Conservation (phyloP, 257 asterid species). For the Apocynum venetum region DNA sequence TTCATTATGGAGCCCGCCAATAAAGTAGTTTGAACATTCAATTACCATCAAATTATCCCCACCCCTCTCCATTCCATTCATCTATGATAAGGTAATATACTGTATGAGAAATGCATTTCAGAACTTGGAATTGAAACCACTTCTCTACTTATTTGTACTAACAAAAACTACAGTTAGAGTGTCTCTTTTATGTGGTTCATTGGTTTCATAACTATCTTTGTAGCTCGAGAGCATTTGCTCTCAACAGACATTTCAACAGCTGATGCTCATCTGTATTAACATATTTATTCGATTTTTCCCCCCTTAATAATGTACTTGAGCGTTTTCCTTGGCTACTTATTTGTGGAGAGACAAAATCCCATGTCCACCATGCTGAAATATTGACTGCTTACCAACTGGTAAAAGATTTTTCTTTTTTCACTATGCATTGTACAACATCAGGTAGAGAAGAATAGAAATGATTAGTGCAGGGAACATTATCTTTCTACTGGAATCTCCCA, state of each 20-base stretch:
- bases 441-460: constrained; percentile 31
- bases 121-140: constrained; percentile 2
- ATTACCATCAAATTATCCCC: neutral
- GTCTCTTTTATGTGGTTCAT: neutral
- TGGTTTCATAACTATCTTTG: no score
- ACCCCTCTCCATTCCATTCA: neutral
- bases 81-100: no score
- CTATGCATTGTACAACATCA: constrained; percentile 21
- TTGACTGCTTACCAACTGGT: constrained; percentile 52
- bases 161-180: neutral
- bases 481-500: constrained; percentile 38
- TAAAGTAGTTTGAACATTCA: constrained; percentile 10
- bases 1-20: constrained; percentile 14
- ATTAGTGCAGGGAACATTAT: constrained; percentile 26
- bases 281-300: neutral
- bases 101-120: neutral
- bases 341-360: constrained; percentile 21
- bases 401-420: constrained; percentile 13
- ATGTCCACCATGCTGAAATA: constrained; percentile 26
- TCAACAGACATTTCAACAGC: neutral
- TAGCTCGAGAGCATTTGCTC: no score
- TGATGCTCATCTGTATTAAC: neutral
- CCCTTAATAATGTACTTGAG: neutral
- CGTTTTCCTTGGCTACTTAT: constrained; percentile 17
- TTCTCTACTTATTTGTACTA: neutral